Evolutionary conservation across 2,329 filamentous ascomycete genomes (phyloP).

Genomic region (Aureobasidium namibiae): DNA sequence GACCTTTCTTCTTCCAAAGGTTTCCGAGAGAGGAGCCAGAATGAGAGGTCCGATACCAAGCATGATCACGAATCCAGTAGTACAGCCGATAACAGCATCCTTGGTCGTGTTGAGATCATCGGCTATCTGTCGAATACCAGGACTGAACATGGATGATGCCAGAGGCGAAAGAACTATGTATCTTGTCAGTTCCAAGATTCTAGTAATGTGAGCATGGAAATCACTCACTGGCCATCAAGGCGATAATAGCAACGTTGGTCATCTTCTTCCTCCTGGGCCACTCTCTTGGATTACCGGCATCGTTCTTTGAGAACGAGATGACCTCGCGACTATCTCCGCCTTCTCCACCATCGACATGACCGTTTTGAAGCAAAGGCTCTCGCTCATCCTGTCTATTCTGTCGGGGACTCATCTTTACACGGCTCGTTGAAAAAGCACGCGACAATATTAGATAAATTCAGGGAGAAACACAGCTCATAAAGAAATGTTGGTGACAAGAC

Average conservation of each 20-base stretch:
- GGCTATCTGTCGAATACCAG: slow-evolving; percentile 43
- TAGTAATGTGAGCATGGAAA: background rate
- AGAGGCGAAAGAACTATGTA: slow-evolving; percentile 37
- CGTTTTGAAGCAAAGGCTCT: slow-evolving; percentile 31
- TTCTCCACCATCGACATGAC: slow-evolving; percentile 27
- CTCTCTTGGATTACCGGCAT: slow-evolving; percentile 37
- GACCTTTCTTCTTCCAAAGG: slow-evolving; percentile 37
- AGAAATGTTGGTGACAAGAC: background rate
- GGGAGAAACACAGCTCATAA: background rate
- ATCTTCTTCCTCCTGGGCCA: slow-evolving; percentile 40
- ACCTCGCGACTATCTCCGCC: slow-evolving; percentile 25
- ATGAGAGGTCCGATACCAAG: slow-evolving; percentile 41
- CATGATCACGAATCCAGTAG: slow-evolving; percentile 44
- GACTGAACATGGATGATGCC: slow-evolving; percentile 44
- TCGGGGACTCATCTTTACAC: background rate
- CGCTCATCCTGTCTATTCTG: slow-evolving; percentile 25
- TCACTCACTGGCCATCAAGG: slow-evolving; percentile 38
- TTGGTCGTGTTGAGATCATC: slow-evolving; percentile 34
- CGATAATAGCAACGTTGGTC: slow-evolving; percentile 42
- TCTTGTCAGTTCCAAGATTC: background rate
- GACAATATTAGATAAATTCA: background rate
- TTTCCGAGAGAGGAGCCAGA: slow-evolving; percentile 40
- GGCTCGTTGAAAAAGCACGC: slow-evolving; percentile 1
- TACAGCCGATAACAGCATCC: slow-evolving; percentile 39
- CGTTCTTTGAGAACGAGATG: slow-evolving; percentile 28